A percentile compares a stretch with the other conserved stretches of the same genome.
Conservation (phyloP, 257 asterid genomes). For the Plantago elongata region DNA sequence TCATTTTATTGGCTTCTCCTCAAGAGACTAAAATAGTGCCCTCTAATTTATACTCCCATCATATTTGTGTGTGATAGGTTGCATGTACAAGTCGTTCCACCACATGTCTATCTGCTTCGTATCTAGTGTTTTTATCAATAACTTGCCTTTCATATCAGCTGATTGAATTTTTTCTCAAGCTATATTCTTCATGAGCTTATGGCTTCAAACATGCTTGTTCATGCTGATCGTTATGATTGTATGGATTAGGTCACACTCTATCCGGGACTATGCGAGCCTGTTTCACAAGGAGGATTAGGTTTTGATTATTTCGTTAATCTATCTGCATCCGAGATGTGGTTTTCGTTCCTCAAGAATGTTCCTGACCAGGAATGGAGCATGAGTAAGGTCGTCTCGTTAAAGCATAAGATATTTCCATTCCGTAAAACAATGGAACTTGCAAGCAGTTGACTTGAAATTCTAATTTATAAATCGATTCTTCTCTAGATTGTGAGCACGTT, state of each 20-base stretch:
- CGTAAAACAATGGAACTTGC: constrained; percentile 1
- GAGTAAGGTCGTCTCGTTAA: constrained; percentile 64
- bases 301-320: constrained; percentile 84
- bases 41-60: too few species aligned
- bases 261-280: constrained; percentile 91
- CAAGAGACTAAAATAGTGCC: too few species aligned
- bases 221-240: constrained; percentile 4
- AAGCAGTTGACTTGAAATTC: constrained; percentile 1
- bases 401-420: constrained; percentile 14
- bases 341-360: constrained; percentile 57
- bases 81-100: too few species aligned
- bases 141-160: neutral
- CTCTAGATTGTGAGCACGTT: constrained; percentile 69
- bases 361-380: constrained; percentile 93
- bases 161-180: constrained; percentile 1
- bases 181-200: neutral
- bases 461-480: constrained; percentile 21
- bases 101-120: too few species aligned
- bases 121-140: too few species aligned
- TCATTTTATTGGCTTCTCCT: too few species aligned
- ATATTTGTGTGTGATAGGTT: too few species aligned
- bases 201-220: constrained; percentile 11
- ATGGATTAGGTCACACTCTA: constrained; percentile 67
- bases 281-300: constrained; percentile 95
- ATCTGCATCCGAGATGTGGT: constrained; percentile 92